phyloP scores from a whole-genome alignment of 2,329 filamentous ascomycete genomes.

The Incumbomyces lentus region DNA sequence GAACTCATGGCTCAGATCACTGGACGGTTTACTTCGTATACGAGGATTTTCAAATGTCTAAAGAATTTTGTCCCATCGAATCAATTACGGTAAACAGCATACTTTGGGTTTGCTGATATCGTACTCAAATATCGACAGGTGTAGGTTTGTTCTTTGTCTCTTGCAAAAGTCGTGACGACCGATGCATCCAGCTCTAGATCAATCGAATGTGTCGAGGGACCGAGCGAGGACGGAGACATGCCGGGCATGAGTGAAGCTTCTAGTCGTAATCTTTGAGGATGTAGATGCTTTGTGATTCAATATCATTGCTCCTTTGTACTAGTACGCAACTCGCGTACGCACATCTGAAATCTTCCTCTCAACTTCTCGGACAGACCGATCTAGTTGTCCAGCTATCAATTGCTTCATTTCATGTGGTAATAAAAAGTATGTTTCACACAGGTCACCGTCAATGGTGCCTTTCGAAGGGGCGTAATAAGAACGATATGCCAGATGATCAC shows the following conservation, averaged over 20 bases:
- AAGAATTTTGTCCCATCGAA: constrained; percentile 16
- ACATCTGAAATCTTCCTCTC: constrained; percentile 84
- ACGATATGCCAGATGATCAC: constrained; percentile 91
- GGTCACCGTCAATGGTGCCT: constrained; percentile 89
- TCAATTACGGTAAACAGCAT: constrained; percentile 21
- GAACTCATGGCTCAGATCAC: no score
- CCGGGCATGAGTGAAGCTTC: no score
- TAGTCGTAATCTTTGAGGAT: not conserved
- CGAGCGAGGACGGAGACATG: constrained; percentile 44
- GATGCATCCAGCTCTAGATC: constrained; percentile 32
- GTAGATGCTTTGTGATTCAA: not conserved
- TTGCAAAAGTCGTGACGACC: constrained; percentile 23
- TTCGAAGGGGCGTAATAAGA: constrained; percentile 95
- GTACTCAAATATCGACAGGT: constrained; percentile 43
- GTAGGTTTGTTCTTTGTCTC: constrained; percentile 36
- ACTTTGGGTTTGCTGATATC: constrained; percentile 27
- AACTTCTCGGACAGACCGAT: constrained; percentile 82
- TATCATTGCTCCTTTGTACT: constrained; percentile 13
- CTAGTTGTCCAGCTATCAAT: constrained; percentile 86
- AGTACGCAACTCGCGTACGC: constrained; percentile 48
- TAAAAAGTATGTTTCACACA: constrained; percentile 83
- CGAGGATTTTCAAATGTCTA: no score
- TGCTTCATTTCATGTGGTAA: constrained; percentile 82
- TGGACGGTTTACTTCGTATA: not conserved
- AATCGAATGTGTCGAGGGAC: constrained; percentile 25